Conservation (phyloP, 257 asterid genomes). For the Plantago elongata region DNA sequence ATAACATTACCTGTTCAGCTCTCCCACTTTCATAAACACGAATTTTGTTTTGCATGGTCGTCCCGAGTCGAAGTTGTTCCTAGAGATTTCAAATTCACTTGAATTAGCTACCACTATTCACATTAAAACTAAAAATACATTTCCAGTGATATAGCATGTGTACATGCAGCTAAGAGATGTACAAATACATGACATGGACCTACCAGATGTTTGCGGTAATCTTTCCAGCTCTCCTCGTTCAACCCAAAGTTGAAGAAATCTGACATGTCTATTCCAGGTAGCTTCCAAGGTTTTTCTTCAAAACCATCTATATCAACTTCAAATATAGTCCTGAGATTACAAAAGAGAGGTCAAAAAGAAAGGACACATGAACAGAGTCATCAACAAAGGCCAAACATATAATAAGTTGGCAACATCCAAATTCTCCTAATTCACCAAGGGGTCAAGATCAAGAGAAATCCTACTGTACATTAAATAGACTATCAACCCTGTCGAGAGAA, state of each 20-base stretch:
- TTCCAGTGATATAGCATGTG: constrained; percentile 4
- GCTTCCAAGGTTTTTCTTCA: constrained; percentile 97
- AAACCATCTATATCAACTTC: constrained; percentile 96
- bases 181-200: constrained; percentile 21
- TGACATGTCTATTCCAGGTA: constrained; percentile 66
- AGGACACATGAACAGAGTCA: background rate
- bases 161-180: constrained; percentile 7
- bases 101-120: constrained; percentile 23
- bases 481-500: no score
- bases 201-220: constrained; percentile 94
- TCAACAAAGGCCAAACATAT: background rate
- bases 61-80: constrained; percentile 94
- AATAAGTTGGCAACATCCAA: background rate
- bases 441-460: no score
- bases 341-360: background rate
- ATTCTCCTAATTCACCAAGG: no score
- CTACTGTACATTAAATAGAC: no score
- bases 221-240: constrained; percentile 95
- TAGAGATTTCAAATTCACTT: constrained; percentile 31
- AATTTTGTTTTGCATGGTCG: constrained; percentile 91
- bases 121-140: constrained; percentile 10
- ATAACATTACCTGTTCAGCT: constrained; percentile 71
- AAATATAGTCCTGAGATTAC: constrained; percentile 78
- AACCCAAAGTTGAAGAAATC: constrained; percentile 92
- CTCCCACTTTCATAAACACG: constrained; percentile 96